phyloP scores from a whole-genome alignment of 2,329 filamentous ascomycete genomes.

The Cryphonectria japonica region DNA sequence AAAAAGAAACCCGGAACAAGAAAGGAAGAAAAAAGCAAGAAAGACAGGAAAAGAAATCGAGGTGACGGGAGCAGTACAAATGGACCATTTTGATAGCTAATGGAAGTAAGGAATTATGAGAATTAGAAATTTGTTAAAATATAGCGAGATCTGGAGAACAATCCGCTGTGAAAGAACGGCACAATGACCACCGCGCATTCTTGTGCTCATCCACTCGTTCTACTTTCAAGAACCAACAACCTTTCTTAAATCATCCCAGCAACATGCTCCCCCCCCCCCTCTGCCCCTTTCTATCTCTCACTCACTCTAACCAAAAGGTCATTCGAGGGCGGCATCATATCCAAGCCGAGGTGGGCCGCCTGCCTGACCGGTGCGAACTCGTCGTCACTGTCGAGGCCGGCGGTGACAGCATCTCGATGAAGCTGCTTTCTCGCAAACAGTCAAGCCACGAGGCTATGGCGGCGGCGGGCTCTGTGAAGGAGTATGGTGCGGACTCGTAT shows the following conservation, averaged over 20 bases:
- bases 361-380: not conserved
- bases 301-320: not conserved
- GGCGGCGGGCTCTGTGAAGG: constrained; percentile 13
- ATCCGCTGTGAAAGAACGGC: not conserved
- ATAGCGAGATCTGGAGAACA: too few relatives aligned
- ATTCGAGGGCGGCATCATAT: not conserved
- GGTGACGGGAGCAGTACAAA: too few relatives aligned
- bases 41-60: too few relatives aligned
- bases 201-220: not conserved
- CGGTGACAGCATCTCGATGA: constrained; percentile 4
- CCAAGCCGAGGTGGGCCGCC: constrained; percentile 16
- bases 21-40: not conserved
- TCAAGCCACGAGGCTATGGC: not conserved
- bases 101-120: not conserved
- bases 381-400: not conserved
- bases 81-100: too few relatives aligned
- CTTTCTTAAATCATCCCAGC: not conserved
- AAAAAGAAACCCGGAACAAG: too few relatives aligned
- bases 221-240: not conserved
- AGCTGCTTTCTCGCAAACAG: constrained; percentile 1
- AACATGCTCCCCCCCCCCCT: too few relatives aligned
- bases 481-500: not conserved
- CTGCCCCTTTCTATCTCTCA: too few relatives aligned
- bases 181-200: not conserved
- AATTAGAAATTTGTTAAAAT: not conserved